phyloP scores from a whole-genome alignment of 257 asterid species.

The Przewalskia tangutica region DNA sequence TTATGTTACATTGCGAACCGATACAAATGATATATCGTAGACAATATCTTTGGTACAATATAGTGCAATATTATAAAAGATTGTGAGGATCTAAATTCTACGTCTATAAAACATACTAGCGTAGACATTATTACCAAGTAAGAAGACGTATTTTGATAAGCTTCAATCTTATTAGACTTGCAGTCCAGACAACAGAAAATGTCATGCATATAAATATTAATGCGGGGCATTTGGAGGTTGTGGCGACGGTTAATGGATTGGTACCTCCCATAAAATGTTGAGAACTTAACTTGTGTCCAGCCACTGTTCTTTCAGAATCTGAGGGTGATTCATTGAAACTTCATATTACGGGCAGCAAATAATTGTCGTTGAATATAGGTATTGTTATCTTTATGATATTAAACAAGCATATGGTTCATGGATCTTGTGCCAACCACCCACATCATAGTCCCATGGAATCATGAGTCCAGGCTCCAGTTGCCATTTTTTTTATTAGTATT shows the following conservation, averaged over 20 bases:
- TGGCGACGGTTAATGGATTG: not conserved
- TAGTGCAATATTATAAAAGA: too few relatives aligned
- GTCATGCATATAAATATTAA: too few relatives aligned
- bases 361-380: not conserved
- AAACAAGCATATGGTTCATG: not conserved
- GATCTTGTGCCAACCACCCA: not conserved
- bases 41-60: too few relatives aligned
- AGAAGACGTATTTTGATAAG: too few relatives aligned
- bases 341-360: not conserved
- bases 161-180: too few relatives aligned
- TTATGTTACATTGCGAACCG: too few relatives aligned
- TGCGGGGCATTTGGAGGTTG: not conserved
- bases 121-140: too few relatives aligned
- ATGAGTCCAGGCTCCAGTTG: not conserved
- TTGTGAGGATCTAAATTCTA: too few relatives aligned
- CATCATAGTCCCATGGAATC: not conserved
- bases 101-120: too few relatives aligned
- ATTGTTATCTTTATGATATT: not conserved
- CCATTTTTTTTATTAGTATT: not conserved
- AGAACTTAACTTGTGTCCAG: not conserved
- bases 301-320: not conserved
- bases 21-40: too few relatives aligned
- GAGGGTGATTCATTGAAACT: not conserved
- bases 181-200: too few relatives aligned
- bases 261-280: not conserved